A percentile compares a stretch with the other conserved stretches of the same genome.
Evolutionary conservation across 345 rosid genomes (phyloP).

Genomic region (Viola odorata): DNA sequence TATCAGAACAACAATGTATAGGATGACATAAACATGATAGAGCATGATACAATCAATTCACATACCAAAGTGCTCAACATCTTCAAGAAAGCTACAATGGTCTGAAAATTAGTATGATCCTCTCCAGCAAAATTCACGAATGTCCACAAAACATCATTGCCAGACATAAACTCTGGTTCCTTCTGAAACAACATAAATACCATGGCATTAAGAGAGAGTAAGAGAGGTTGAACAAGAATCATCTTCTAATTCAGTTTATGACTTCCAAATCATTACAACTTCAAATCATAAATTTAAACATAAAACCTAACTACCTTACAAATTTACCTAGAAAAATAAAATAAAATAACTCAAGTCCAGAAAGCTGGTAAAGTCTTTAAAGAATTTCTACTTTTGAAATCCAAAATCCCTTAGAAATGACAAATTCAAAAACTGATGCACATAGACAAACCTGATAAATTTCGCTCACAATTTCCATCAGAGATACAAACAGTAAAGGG

Average conservation of each 20-base stretch:
- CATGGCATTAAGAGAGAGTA: constrained; percentile 3
- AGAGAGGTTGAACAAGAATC: neutral
- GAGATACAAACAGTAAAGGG: constrained; percentile 62
- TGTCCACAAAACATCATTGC: constrained; percentile 95
- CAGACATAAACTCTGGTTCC: constrained; percentile 82
- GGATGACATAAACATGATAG: constrained; percentile 8
- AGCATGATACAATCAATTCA: neutral
- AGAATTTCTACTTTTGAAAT: constrained; percentile 4
- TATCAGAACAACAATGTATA: constrained; percentile 14
- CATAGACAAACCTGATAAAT: constrained; percentile 65
- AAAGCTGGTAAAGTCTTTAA: neutral
- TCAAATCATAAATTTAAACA: neutral
- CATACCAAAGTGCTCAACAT: constrained; percentile 94
- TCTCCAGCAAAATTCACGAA: constrained; percentile 98
- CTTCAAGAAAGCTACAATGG: constrained; percentile 90
- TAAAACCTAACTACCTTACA: neutral
- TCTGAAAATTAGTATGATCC: constrained; percentile 90
- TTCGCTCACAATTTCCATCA: constrained; percentile 88
- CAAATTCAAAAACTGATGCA: constrained; percentile 2
- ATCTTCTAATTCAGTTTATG: neutral
- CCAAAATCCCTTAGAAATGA: neutral
- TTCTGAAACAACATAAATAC: constrained; percentile 45
- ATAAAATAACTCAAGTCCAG: neutral
- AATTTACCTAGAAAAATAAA: neutral
- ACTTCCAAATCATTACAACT: no score